These are phyloP conservation scores for Candida glaebosa DNA, from an alignment of 805 yeast species.

Conservation along the genomic window DNA sequence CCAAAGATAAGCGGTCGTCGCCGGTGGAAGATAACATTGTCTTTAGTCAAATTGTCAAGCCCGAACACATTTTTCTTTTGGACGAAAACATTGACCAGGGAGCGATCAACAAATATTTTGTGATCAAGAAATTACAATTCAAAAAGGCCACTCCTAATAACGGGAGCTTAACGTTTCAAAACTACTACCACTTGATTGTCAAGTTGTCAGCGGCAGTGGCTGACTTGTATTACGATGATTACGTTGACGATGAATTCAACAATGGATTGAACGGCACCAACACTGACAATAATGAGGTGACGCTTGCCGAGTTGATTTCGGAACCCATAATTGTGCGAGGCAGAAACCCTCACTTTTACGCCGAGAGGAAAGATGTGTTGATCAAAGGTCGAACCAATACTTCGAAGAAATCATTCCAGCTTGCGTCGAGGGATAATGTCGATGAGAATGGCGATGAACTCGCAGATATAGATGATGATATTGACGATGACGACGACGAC, in stretches of 20 bases:
- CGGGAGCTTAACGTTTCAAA: slow-evolving; percentile 44
- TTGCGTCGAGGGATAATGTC: slow-evolving; percentile 5
- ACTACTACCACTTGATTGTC: slow-evolving; percentile 40
- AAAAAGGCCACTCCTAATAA: slow-evolving; percentile 52
- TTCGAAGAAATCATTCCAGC: slow-evolving; percentile 16
- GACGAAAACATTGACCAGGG: slow-evolving; percentile 17
- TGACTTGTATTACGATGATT: slow-evolving; percentile 35
- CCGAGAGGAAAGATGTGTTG: slow-evolving; percentile 47
- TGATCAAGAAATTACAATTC: slow-evolving; percentile 44
- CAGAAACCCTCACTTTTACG: slow-evolving; percentile 58
- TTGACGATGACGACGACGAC: slow-evolving; percentile 7
- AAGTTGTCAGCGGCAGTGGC: slow-evolving; percentile 36
- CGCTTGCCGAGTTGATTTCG: slow-evolving; percentile 26
- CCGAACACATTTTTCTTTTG: slow-evolving; percentile 24
- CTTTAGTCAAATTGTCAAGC: slow-evolving; percentile 13
- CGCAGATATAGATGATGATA: slow-evolving; percentile 3
- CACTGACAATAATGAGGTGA: slow-evolving; percentile 27
- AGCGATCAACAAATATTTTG: slow-evolving; percentile 27
- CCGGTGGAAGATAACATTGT: slow-evolving; percentile 9
- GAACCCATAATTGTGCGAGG: slow-evolving; percentile 58
- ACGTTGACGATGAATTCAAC: slow-evolving; percentile 27
- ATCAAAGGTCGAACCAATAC: slow-evolving; percentile 27
- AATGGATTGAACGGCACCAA: slow-evolving; percentile 13
- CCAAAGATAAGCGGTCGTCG: slow-evolving; percentile 4
- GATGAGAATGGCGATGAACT: slow-evolving; percentile 1